Conservation (phyloP, 2,329 filamentous ascomycete genomes). For the Cercospora citrullina region DNA sequence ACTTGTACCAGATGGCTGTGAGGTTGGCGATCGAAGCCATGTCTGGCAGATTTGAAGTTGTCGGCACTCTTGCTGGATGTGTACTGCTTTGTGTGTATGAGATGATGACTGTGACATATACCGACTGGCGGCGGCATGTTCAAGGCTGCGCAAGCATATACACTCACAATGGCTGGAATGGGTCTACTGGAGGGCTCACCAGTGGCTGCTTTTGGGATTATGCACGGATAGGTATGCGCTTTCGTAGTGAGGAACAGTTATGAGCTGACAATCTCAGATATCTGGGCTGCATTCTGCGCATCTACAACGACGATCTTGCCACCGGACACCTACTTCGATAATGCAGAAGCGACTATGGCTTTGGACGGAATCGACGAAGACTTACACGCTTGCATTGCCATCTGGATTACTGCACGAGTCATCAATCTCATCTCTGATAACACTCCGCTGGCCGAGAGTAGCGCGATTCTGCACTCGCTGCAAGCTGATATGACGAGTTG, state of each 20-base stretch:
- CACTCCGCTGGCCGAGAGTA: conserved; percentile 8
- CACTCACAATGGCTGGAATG: conserved; percentile 23
- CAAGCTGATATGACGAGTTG: conserved; percentile 18
- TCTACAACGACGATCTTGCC: conserved; percentile 16
- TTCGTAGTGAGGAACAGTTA: too few relatives aligned
- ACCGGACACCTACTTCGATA: conserved; percentile 21
- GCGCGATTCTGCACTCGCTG: conserved; percentile 8
- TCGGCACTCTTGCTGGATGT: conserved; percentile 20
- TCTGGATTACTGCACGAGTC: conserved; percentile 21
- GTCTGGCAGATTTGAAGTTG: conserved; percentile 19
- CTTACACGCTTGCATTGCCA: conserved; percentile 19
- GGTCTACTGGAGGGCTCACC: conserved; percentile 18
- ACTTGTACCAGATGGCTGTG: conserved; percentile 21
- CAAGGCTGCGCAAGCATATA: conserved; percentile 23
- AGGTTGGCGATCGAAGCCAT: conserved; percentile 21
- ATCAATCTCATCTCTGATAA: conserved; percentile 15
- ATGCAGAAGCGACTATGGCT: conserved; percentile 12
- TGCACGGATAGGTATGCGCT: conserved; percentile 15
- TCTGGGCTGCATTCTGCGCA: conserved; percentile 22
- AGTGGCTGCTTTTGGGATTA: conserved; percentile 23
- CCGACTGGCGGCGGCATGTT: conserved; percentile 21
- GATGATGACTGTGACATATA: conserved; percentile 25
- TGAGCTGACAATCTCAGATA: conserved; percentile 8
- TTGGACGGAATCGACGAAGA: conserved; percentile 18
- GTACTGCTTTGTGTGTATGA: conserved; percentile 20